phyloP scores from a whole-genome alignment of 2,329 filamentous ascomycete genomes.

The Xylariaceae sp. region DNA sequence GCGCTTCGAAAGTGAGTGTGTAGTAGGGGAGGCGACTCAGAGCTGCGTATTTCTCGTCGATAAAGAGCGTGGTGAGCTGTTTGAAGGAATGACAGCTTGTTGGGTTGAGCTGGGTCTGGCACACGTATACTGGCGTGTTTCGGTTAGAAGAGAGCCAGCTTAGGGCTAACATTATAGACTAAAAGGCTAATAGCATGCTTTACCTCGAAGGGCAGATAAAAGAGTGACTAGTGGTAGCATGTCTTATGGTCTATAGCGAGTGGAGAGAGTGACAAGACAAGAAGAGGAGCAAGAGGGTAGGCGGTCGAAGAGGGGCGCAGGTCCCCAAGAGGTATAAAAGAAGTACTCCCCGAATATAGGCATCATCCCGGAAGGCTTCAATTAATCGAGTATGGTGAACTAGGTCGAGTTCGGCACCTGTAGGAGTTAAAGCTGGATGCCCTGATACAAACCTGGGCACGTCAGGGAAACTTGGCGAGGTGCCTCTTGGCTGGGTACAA shows the following conservation, averaged over 20 bases:
- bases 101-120: slow-evolving; percentile 33
- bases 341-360: slow-evolving; percentile 40
- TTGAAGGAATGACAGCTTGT: slow-evolving; percentile 40
- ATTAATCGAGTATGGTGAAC: slow-evolving; percentile 39
- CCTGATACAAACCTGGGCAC: slow-evolving; percentile 42
- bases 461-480: slow-evolving; percentile 32
- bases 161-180: slow-evolving; percentile 41
- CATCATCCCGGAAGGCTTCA: slow-evolving; percentile 36
- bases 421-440: slow-evolving; percentile 47
- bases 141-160: slow-evolving; percentile 51
- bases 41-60: too few species aligned
- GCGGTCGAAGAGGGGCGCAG: slow-evolving; percentile 44
- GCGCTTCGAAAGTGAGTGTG: slow-evolving; percentile 35
- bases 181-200: slow-evolving; percentile 39
- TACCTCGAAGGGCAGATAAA: slow-evolving; percentile 38
- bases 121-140: slow-evolving; percentile 34
- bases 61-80: slow-evolving; percentile 42
- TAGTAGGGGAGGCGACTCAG: slow-evolving; percentile 31
- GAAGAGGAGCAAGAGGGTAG: slow-evolving; percentile 38
- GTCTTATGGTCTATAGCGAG: slow-evolving; percentile 32
- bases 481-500: slow-evolving; percentile 37
- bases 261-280: slow-evolving; percentile 43
- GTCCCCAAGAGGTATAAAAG: slow-evolving; percentile 48
- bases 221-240: slow-evolving; percentile 45
- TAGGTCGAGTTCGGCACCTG: slow-evolving; percentile 45